phyloP scores from a whole-genome alignment of 352 stramenopile species.

The Phytopythium mirpurense region DNA sequence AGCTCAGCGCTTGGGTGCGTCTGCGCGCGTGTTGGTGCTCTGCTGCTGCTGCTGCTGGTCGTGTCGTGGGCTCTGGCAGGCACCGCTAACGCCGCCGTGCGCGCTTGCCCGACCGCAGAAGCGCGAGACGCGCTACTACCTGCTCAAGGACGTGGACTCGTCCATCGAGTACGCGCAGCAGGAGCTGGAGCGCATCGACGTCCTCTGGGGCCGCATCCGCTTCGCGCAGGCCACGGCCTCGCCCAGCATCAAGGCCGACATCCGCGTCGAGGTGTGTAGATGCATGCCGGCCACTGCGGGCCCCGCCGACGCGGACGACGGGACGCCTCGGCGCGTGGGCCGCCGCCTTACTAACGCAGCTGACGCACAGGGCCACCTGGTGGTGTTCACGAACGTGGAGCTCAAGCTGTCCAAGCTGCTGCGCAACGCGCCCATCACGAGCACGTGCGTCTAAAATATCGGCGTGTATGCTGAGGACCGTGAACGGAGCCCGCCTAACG shows the following conservation, averaged over 20 bases:
- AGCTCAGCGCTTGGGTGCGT: constrained; percentile 47
- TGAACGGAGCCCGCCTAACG: too few relatives aligned
- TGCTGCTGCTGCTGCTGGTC: too few relatives aligned
- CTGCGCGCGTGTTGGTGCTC: background rate
- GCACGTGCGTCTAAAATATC: constrained; percentile 55
- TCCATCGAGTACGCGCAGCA: constrained; percentile 42
- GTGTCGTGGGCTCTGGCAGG: too few relatives aligned
- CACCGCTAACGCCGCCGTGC: background rate
- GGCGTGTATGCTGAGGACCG: too few relatives aligned
- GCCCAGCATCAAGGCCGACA: constrained; percentile 54
- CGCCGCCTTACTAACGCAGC: background rate
- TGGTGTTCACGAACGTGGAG: constrained; percentile 67
- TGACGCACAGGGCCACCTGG: constrained; percentile 47
- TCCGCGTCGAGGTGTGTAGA: constrained; percentile 78
- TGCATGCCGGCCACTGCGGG: too few relatives aligned
- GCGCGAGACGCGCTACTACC: constrained; percentile 48
- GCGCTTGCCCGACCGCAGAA: constrained; percentile 25
- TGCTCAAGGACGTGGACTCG: constrained; percentile 52
- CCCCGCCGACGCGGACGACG: too few relatives aligned
- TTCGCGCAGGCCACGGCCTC: constrained; percentile 40
- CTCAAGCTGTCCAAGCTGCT: constrained; percentile 57
- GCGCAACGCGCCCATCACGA: constrained; percentile 41
- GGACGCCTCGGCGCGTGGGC: too few relatives aligned
- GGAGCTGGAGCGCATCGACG: constrained; percentile 77
- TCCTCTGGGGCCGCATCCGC: constrained; percentile 77